These are phyloP conservation scores for Noccaea caerulescens DNA, from an alignment of 345 rosid genomes.

Conservation along the genomic window DNA sequence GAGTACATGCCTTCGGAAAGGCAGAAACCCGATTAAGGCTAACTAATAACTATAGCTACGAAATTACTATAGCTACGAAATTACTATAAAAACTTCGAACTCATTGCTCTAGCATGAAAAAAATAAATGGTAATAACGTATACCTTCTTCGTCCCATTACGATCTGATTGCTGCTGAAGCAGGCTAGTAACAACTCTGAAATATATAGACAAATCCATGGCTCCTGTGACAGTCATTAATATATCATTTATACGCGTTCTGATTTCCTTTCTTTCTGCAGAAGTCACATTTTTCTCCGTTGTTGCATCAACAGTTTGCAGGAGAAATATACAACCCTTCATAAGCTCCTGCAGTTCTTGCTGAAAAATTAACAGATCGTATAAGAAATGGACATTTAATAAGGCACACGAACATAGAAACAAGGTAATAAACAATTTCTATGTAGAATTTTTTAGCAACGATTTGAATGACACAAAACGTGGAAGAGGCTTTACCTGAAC, in stretches of 20 bases:
- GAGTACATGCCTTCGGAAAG: background rate
- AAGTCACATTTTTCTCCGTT: constrained; percentile 51
- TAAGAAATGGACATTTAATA: constrained; percentile 15
- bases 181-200: constrained; percentile 70
- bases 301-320: constrained; percentile 55
- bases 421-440: constrained; percentile 17
- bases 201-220: constrained; percentile 70
- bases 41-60: background rate
- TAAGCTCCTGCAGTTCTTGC: constrained; percentile 69
- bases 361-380: constrained; percentile 37
- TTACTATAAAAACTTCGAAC: constrained; percentile 5
- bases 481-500: constrained; percentile 65
- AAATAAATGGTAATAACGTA: background rate
- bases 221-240: constrained; percentile 58
- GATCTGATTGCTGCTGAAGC: constrained; percentile 62
- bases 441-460: background rate
- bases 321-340: constrained; percentile 69
- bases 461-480: background rate
- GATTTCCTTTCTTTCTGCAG: constrained; percentile 55
- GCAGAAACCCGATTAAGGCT: background rate
- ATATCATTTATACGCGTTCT: constrained; percentile 59
- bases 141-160: constrained; percentile 76
- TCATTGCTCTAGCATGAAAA: background rate
- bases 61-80: background rate
- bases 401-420: constrained; percentile 21